Percentiles rank a stretch among this genome's conserved stretches.
These are phyloP conservation scores for Panicum miliaceum DNA, from an alignment of 176 grass and related monocot species.

Conservation along the genomic window DNA sequence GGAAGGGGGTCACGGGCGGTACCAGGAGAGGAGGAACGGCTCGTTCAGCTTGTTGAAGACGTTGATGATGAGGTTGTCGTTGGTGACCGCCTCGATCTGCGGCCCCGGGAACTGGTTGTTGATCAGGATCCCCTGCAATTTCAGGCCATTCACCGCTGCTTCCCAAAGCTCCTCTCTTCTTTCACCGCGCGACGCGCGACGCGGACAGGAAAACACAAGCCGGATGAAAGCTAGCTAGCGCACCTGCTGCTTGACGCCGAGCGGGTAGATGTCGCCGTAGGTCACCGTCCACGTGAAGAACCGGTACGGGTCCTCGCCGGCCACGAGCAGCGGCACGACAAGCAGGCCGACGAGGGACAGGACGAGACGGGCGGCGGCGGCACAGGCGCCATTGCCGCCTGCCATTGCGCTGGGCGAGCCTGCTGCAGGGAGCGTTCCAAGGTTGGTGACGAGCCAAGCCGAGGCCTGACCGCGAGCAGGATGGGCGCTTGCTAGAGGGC, in stretches of 20 bases:
- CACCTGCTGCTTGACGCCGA: constrained; percentile 91
- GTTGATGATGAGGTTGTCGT: constrained; percentile 91
- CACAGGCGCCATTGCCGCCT: constrained; percentile 7
- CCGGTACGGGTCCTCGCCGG: constrained; percentile 80
- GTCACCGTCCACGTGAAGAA: constrained; percentile 93
- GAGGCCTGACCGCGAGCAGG: background rate
- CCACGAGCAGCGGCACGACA: constrained; percentile 35
- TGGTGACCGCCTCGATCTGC: constrained; percentile 93
- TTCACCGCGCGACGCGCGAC: background rate
- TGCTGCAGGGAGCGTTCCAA: background rate
- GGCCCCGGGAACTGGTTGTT: constrained; percentile 90
- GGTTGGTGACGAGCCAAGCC: background rate
- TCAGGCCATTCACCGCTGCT: background rate
- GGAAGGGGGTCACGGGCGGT: background rate
- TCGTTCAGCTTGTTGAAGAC: constrained; percentile 90
- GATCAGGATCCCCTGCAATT: constrained; percentile 83
- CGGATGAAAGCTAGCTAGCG: background rate
- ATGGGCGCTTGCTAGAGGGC: background rate
- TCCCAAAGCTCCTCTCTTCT: background rate
- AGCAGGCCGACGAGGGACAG: constrained; percentile 12
- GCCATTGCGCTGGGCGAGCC: constrained; percentile 25
- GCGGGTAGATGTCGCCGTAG: constrained; percentile 81
- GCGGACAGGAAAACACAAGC: background rate
- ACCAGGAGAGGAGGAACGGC: constrained; percentile 97
- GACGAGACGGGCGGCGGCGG: background rate